Conservation (phyloP, 768 basidiomycete genomes). For the Macrolepiota albuminosa region DNA sequence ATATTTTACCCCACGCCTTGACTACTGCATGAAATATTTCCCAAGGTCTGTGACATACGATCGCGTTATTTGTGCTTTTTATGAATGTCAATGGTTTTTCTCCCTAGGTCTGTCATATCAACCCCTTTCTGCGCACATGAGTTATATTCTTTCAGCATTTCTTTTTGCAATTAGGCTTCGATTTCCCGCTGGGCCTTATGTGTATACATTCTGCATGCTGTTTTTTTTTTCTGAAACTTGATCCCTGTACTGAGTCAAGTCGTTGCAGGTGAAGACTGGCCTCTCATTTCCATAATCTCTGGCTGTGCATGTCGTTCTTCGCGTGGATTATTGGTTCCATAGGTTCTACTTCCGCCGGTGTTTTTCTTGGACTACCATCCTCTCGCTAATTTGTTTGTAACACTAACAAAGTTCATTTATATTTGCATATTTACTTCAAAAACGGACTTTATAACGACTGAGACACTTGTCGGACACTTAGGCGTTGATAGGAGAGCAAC, state of each 20-base stretch:
- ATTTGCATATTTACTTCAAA: not conserved
- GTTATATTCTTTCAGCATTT: not conserved
- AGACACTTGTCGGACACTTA: not conserved
- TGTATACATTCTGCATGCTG: not conserved
- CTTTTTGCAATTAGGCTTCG: too few relatives aligned
- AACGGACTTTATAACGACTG: not conserved
- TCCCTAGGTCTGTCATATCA: not conserved
- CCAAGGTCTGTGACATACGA: not conserved
- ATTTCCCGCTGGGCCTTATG: not conserved
- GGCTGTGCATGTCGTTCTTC: not conserved
- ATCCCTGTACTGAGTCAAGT: not conserved
- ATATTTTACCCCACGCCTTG: too few relatives aligned
- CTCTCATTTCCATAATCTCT: not conserved
- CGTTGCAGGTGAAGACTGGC: not conserved
- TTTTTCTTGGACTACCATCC: not conserved
- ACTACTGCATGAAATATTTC: too few relatives aligned
- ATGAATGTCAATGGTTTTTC: not conserved
- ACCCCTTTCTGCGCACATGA: not conserved
- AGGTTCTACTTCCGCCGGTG: not conserved
- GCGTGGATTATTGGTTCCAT: not conserved
- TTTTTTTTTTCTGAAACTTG: not conserved
- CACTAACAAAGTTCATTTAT: not conserved
- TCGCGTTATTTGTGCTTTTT: not conserved
- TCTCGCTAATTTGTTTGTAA: not conserved
- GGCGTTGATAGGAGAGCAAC: constrained; percentile 16